A percentile compares a stretch with the other conserved stretches of the same genome.
Conservation (phyloP, 192 early-diverging fungal genomes). For the Radiomyces spectabilis region DNA sequence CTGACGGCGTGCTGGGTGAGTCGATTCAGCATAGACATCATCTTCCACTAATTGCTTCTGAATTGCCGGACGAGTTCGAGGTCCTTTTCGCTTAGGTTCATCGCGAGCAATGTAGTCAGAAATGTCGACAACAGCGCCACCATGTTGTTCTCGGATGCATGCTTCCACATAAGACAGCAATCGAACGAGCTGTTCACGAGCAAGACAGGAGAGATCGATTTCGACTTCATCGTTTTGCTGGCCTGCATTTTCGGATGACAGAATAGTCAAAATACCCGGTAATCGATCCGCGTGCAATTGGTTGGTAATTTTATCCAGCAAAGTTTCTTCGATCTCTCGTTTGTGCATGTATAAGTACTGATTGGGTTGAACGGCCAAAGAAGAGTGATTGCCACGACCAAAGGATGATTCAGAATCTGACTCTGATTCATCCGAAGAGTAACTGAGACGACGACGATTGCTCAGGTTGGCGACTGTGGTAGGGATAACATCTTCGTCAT, state of each 20-base stretch:
- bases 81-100: not conserved
- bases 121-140: slow-evolving; percentile 14
- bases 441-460: not conserved
- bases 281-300: slow-evolving; percentile 22
- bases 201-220: slow-evolving; percentile 25
- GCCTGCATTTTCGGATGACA: slow-evolving; percentile 11
- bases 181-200: slow-evolving; percentile 19
- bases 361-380: slow-evolving; percentile 1
- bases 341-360: slow-evolving; percentile 18
- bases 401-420: slow-evolving; percentile 15
- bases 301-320: slow-evolving; percentile 21
- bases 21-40: no score
- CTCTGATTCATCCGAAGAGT: slow-evolving; percentile 7
- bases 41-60: not conserved
- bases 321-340: slow-evolving; percentile 24
- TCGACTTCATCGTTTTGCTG: slow-evolving; percentile 23
- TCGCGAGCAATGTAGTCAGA: slow-evolving; percentile 10
- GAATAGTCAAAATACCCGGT: slow-evolving; percentile 23
- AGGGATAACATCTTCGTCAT: not conserved
- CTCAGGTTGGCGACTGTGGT: slow-evolving; percentile 5
- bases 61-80: slow-evolving; percentile 14
- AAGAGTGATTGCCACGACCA: not conserved
- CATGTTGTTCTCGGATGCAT: slow-evolving; percentile 25
- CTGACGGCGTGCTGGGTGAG: not conserved
- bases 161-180: slow-evolving; percentile 28